Conservation (phyloP, 208 protist species). For the Leishmania guyanensis region DNA sequence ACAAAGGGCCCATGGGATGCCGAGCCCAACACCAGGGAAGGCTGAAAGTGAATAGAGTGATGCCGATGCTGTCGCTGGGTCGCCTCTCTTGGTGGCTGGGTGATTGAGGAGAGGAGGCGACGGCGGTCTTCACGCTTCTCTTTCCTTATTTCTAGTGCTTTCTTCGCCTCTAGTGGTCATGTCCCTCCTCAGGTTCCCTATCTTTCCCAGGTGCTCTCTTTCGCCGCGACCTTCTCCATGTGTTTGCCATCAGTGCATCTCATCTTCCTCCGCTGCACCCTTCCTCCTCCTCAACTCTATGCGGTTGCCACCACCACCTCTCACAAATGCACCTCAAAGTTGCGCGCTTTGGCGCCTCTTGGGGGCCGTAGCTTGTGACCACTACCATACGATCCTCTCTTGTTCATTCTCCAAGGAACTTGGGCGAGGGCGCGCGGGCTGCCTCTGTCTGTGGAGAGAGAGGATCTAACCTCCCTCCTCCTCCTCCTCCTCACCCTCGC, state of each 20-base stretch:
- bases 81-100: neutral
- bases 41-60: neutral
- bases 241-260: neutral
- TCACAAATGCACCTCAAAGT: neutral
- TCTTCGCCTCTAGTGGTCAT: neutral
- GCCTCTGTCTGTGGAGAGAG: neutral
- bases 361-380: neutral
- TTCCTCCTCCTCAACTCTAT: neutral
- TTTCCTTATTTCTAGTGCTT: neutral
- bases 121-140: neutral
- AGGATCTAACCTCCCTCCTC: neutral
- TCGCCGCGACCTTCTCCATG: neutral
- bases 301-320: neutral
- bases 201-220: neutral
- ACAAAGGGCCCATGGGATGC: neutral
- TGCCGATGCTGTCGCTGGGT: neutral
- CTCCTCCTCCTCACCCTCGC: neutral
- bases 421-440: neutral
- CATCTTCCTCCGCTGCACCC: neutral
- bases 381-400: neutral
- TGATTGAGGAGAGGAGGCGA: neutral
- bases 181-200: neutral
- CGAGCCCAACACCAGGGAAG: neutral
- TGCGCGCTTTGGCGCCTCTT: neutral
- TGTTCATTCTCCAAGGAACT: neutral